phyloP scores from a whole-genome alignment of 345 rosid genomes.

The Lenwebbia sp. region DNA sequence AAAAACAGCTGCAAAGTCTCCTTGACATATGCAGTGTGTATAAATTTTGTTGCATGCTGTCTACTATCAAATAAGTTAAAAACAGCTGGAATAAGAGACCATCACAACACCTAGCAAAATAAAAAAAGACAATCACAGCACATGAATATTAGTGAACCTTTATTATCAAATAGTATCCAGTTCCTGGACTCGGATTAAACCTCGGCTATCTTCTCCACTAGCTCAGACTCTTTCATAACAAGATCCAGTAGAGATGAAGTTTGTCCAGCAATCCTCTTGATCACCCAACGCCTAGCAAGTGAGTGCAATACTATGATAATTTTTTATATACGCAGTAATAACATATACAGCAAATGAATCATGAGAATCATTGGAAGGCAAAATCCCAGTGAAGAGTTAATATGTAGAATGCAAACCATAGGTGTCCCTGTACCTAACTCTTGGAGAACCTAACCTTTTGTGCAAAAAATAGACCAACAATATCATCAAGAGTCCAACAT shows the following conservation, averaged over 20 bases:
- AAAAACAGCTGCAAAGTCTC: not conserved
- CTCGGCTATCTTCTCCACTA: constrained; percentile 82
- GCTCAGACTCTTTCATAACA: constrained; percentile 66
- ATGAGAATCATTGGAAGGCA: not conserved
- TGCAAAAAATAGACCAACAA: not conserved
- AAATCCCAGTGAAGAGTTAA: not conserved
- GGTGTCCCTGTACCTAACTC: not conserved
- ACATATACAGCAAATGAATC: not conserved
- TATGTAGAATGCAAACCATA: not conserved
- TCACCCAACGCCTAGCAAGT: constrained; percentile 73
- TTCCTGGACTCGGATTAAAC: constrained; percentile 48
- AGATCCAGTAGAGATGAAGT: constrained; percentile 36
- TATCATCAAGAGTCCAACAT: not conserved
- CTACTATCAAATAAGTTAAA: not conserved
- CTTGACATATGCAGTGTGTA: not conserved
- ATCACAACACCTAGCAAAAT: not conserved
- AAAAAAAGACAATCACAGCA: not conserved
- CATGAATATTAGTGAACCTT: constrained; percentile 30
- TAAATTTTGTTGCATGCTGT: not conserved
- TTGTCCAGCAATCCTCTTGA: constrained; percentile 54
- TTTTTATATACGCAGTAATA: not conserved
- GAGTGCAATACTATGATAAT: not conserved
- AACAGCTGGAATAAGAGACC: not conserved
- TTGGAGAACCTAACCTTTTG: not conserved
- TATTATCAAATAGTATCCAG: constrained; percentile 27